Base-by-base conservation (phyloP, 495 filamentous ascomycete genomes). In the Oidiodendron maius region DNA sequence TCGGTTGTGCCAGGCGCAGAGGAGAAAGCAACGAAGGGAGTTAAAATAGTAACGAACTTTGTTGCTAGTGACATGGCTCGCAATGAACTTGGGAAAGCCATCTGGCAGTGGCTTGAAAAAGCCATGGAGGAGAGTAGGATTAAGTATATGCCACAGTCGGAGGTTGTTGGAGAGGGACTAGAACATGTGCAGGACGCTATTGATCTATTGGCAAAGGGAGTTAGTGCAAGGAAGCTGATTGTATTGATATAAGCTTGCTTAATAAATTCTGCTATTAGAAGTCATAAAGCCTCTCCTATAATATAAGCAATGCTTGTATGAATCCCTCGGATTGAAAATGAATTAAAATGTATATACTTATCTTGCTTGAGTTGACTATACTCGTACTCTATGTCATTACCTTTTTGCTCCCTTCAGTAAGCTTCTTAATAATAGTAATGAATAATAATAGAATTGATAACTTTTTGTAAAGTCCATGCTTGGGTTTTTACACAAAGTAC, bases 181-280 rank as follows among this genome's bases (percentile, higher is more conserved):
- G 37, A 40, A 18, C 13, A 40, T 13, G 2, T 18, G 8, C 37
- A 40, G 37, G 15, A 40, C 15, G 11, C 37, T 13, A 18, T 40
- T 40, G 37, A 40, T 40, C 8, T 40, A 6, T 40, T 40, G 37
- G 37, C 37, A 1, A 40, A 40, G 21, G 37, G 37, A 40, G 37
- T 40, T 40, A 40, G 37, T 40, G 37, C 37, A 6, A 39, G 21
- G 37, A 40, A 40, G 37, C 37, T 40, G 3, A 18, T 40, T 18
- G 37, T 40, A 18, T 40, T 18, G 37, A 40, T 40, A n/a, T 40
- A 18, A 40, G 37, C 37, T 40, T 40, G 15, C 37, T 40, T 39
- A 17, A 10, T 17, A 39, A n/a, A 39, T 17, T 39, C 11, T 40
- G 8, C 37, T 3, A 40, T 32, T 32, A n/a, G 28, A 32, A 32